A percentile compares a stretch with the other conserved stretches of the same genome.
phyloP scores from a whole-genome alignment of 495 filamentous ascomycete genomes.

The Xylaria longipes region DNA sequence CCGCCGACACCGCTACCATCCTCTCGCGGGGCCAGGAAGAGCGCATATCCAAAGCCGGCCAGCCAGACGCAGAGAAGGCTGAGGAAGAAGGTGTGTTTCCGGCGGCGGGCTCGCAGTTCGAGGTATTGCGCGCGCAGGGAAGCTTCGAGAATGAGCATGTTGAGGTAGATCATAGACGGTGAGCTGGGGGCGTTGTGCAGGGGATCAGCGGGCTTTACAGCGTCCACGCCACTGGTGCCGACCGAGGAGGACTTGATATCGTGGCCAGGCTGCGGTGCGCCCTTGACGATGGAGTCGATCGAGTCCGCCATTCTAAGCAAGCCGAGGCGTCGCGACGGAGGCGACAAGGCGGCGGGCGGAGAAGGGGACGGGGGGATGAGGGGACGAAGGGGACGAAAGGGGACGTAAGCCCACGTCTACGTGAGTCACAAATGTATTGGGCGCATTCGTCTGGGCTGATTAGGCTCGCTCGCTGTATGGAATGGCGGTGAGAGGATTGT shows the following conservation, averaged over 20 bases:
- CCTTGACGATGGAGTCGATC: conserved; percentile 89
- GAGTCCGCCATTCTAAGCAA: conserved; percentile 51
- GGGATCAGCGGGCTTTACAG: conserved; percentile 67
- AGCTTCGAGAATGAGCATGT: conserved; percentile 95
- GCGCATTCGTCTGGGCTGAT: conserved; percentile 27
- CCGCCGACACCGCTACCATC: conserved; percentile 91
- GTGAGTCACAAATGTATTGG: conserved; percentile 25
- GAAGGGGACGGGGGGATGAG: not conserved
- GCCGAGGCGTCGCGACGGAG: not conserved
- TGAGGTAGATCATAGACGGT: conserved; percentile 96
- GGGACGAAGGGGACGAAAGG: not conserved
- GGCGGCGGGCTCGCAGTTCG: conserved; percentile 81
- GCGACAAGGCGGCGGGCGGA: conserved; percentile 8
- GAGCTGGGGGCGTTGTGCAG: conserved; percentile 83
- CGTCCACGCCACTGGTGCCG: conserved; percentile 49
- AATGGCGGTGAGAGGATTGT: conserved; percentile 24
- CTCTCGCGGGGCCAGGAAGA: conserved; percentile 88
- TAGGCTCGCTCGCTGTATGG: not conserved
- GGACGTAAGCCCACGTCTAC: conserved; percentile 42
- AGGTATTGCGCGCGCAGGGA: conserved; percentile 93
- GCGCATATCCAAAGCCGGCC: conserved; percentile 78
- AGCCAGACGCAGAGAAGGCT: conserved; percentile 80
- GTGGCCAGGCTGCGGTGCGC: conserved; percentile 64
- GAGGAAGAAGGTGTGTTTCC: conserved; percentile 96
- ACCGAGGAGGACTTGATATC: conserved; percentile 42